Conservation (phyloP, 139 green algal species). For the Picochlorum sp. region DNA sequence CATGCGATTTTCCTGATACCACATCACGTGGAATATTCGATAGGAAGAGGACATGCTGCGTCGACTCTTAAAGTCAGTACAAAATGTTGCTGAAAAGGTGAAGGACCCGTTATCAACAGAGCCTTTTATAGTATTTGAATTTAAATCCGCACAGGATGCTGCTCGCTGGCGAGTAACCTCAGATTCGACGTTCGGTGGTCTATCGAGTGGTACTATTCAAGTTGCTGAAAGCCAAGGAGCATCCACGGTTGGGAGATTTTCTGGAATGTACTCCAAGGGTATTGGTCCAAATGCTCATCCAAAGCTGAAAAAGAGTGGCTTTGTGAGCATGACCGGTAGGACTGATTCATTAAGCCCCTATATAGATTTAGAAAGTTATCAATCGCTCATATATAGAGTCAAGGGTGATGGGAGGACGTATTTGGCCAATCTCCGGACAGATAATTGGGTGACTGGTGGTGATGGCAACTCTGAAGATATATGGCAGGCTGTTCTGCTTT, state of each 20-base stretch:
- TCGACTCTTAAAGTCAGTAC: too few species aligned
- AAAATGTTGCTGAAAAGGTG: background rate
- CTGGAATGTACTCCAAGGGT: conserved; percentile 21
- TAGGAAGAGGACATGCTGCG: too few species aligned
- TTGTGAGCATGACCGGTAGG: conserved; percentile 26
- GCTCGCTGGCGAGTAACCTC: conserved; percentile 29
- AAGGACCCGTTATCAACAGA: conserved; percentile 4
- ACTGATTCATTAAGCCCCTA: background rate
- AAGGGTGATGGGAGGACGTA: conserved; percentile 44
- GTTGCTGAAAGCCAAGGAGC: background rate
- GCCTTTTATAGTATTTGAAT: conserved; percentile 22
- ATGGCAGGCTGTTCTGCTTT: conserved; percentile 55
- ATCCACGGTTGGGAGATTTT: background rate
- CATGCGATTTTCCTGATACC: too few species aligned
- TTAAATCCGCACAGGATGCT: conserved; percentile 26
- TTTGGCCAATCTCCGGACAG: conserved; percentile 43
- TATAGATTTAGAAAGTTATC: conserved; percentile 37
- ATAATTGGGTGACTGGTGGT: conserved; percentile 48
- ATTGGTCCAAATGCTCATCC: conserved; percentile 8
- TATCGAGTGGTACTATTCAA: conserved; percentile 10
- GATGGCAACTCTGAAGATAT: conserved; percentile 30
- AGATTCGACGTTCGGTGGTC: conserved; percentile 29
- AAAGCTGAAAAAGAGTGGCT: conserved; percentile 38
- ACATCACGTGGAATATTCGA: too few species aligned
- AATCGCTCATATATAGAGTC: conserved; percentile 39